Conservation (phyloP, 768 basidiomycete genomes). For the Butyriboletus loyo region DNA sequence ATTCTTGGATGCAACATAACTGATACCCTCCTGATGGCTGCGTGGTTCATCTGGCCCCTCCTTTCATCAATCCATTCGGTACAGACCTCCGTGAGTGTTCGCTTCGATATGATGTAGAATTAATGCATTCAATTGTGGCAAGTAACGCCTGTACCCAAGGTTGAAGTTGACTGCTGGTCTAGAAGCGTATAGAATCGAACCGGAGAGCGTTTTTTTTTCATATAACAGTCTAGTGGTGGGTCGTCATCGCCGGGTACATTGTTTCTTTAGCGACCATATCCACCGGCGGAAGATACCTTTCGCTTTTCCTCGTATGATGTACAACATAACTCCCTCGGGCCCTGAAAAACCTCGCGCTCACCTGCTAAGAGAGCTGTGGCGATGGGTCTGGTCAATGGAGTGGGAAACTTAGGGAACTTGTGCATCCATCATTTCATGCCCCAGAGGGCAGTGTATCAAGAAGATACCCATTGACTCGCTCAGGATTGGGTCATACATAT, state of each 20-base stretch:
- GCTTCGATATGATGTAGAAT: conserved; percentile 46
- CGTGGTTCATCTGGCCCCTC: conserved; percentile 35
- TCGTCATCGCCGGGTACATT: conserved; percentile 56
- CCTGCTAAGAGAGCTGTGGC: conserved; percentile 51
- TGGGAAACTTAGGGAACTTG: conserved; percentile 59
- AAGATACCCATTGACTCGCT: neutral
- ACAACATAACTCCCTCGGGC: neutral
- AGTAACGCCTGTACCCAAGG: neutral
- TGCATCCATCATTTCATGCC: conserved; percentile 28
- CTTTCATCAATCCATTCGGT: neutral
- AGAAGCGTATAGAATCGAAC: conserved; percentile 42
- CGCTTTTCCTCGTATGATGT: conserved; percentile 49
- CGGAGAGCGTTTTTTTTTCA: conserved; percentile 69
- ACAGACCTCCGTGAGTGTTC: conserved; percentile 64
- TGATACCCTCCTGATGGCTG: conserved; percentile 54
- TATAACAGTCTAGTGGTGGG: conserved; percentile 55
- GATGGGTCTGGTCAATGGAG: conserved; percentile 61
- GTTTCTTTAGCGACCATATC: conserved; percentile 52
- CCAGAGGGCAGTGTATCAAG: neutral
- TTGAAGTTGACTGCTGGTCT: neutral
- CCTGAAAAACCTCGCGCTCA: too few species aligned
- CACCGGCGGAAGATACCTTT: conserved; percentile 52
- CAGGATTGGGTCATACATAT: conserved; percentile 60
- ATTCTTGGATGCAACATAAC: conserved; percentile 64
- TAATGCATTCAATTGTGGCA: conserved; percentile 57